phyloP scores from a whole-genome alignment of 768 basidiomycete species.

The Cubamyces lactineus region DNA sequence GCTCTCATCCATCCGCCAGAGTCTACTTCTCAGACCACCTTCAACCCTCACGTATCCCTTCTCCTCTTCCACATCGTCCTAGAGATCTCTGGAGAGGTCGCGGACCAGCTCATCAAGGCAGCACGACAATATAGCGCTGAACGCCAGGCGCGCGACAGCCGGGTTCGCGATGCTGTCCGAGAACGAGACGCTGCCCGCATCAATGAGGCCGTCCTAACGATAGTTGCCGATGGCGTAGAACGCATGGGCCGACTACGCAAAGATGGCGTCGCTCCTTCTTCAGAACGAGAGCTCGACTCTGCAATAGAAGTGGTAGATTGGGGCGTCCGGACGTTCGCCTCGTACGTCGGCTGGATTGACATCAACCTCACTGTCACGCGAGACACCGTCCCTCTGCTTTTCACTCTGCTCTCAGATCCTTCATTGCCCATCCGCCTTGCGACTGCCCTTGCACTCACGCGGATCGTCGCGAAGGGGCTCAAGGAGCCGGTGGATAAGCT shows the following conservation, averaged over 20 bases:
- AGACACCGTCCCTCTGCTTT: conserved; percentile 82
- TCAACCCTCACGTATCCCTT: conserved; percentile 84
- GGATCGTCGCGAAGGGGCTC: conserved; percentile 90
- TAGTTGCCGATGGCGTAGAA: conserved; percentile 72
- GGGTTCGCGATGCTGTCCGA: conserved; percentile 87
- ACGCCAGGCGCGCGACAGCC: conserved; percentile 79
- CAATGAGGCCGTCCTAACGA: conserved; percentile 85
- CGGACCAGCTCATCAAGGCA: conserved; percentile 90
- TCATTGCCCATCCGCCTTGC: conserved; percentile 82
- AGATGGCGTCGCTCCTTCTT: conserved; percentile 42
- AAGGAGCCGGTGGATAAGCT: conserved; percentile 91
- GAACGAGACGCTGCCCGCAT: conserved; percentile 86
- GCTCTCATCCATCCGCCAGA: conserved; percentile 68
- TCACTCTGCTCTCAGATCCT: conserved; percentile 77
- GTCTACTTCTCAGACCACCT: conserved; percentile 56
- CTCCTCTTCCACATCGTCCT: conserved; percentile 90
- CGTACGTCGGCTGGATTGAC: conserved; percentile 98
- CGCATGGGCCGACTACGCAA: conserved; percentile 58
- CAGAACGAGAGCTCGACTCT: conserved; percentile 57
- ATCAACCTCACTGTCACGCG: conserved; percentile 95
- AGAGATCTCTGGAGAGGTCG: conserved; percentile 97
- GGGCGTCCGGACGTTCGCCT: conserved; percentile 90
- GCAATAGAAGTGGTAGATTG: conserved; percentile 84
- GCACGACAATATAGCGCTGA: conserved; percentile 72
- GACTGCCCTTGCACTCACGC: conserved; percentile 75